A percentile compares a stretch with the other conserved stretches of the same genome.
These are phyloP conservation scores for Rhynchospora breviuscula DNA, from an alignment of 176 grass and related monocot genomes.

Conservation along the genomic window DNA sequence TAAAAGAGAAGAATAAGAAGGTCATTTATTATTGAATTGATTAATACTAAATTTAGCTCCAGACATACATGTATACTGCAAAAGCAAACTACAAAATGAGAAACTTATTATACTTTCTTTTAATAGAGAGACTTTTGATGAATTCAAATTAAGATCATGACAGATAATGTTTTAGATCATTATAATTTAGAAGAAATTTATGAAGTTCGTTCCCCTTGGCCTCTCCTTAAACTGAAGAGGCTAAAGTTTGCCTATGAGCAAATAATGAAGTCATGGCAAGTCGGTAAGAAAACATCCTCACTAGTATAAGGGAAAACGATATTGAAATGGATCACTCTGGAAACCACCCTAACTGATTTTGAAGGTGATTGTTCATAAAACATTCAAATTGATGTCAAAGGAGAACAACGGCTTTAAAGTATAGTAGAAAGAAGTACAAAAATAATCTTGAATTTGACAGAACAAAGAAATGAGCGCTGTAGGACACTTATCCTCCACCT, in stretches of 20 bases:
- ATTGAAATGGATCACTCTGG: not conserved
- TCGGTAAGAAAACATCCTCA: not conserved
- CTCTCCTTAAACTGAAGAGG: not conserved
- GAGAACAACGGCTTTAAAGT: not conserved
- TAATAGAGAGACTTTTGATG: not conserved
- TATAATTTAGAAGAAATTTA: not conserved
- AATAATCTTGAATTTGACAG: not conserved
- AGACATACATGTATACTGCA: not conserved
- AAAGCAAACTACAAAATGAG: not conserved
- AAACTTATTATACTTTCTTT: not conserved
- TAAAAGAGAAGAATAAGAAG: not conserved
- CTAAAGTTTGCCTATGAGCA: not conserved
- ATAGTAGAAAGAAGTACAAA: not conserved
- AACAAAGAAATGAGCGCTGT: not conserved
- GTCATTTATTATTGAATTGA: not conserved
- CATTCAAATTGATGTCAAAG: not conserved
- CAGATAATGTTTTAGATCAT: not conserved
- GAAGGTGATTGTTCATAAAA: not conserved
- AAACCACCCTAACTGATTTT: not conserved
- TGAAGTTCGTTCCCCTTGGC: not conserved
- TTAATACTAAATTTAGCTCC: not conserved
- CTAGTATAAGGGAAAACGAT: not conserved
- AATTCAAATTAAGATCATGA: not conserved
- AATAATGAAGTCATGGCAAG: not conserved
- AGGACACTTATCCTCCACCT: not conserved